A percentile compares a stretch with the other conserved stretches of the same genome.
phyloP scores from a whole-genome alignment of 352 stramenopile genomes.

The Pythium sukuiense region DNA sequence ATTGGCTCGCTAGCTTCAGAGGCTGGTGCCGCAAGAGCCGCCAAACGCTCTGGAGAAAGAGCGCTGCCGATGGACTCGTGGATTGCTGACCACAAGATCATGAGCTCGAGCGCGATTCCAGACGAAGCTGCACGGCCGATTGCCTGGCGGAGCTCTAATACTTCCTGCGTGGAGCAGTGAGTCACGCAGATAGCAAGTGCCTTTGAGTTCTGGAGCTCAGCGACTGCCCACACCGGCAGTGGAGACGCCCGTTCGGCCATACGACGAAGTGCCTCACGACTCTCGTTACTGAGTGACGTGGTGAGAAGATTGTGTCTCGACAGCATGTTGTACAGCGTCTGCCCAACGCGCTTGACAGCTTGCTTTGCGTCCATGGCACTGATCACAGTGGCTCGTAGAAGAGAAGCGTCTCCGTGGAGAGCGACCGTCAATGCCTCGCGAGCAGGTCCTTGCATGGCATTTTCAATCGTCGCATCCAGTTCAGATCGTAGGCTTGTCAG shows the following conservation, averaged over 20 bases:
- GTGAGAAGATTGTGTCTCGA: not conserved
- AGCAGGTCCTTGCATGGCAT: not conserved
- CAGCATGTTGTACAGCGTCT: constrained; percentile 4
- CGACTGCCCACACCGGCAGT: not conserved
- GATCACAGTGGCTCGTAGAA: constrained; percentile 12
- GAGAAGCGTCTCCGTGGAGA: constrained; percentile 2
- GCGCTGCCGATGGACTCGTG: constrained; percentile 29
- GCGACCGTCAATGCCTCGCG: constrained; percentile 3
- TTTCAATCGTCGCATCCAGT: not conserved
- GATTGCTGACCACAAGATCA: constrained; percentile 34
- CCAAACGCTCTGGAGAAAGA: constrained; percentile 22
- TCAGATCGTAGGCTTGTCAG: not conserved
- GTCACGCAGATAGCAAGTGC: constrained; percentile 6
- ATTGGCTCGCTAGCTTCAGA: constrained; percentile 1
- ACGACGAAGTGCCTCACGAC: constrained; percentile 12
- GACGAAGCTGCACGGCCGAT: constrained; percentile 25
- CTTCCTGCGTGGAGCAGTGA: constrained; percentile 9
- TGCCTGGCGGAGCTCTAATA: constrained; percentile 29
- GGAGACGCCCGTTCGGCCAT: constrained; percentile 16
- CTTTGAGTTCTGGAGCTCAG: constrained; percentile 4
- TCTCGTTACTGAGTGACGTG: not conserved
- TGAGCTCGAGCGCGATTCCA: constrained; percentile 25
- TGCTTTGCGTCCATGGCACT: constrained; percentile 6
- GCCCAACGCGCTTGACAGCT: constrained; percentile 12
- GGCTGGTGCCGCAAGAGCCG: constrained; percentile 2